A percentile compares a stretch with the other conserved stretches of the same genome.
These are phyloP conservation scores for Rasamsonia emersonii DNA, from an alignment of 2,329 filamentous ascomycete species.

Conservation along the genomic window DNA sequence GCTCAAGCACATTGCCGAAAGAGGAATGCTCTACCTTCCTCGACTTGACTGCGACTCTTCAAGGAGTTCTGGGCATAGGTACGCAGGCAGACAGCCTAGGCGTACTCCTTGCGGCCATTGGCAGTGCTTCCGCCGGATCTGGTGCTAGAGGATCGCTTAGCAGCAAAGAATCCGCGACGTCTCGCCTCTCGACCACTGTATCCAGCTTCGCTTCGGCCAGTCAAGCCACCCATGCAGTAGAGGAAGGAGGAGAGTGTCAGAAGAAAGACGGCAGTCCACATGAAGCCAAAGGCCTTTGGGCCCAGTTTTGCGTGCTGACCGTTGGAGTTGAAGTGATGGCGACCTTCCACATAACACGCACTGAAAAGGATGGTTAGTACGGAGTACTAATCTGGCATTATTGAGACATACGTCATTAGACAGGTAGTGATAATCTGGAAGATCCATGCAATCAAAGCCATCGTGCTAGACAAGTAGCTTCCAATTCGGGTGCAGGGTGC, in stretches of 20 bases:
- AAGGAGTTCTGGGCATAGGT: too few species aligned
- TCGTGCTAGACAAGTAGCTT: conserved; percentile 43
- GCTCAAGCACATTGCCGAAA: too few species aligned
- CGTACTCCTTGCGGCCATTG: conserved; percentile 4
- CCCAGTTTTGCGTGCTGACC: conserved; percentile 45
- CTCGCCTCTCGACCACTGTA: conserved; percentile 29
- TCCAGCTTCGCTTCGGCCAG: conserved; percentile 22
- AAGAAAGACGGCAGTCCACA: conserved; percentile 50
- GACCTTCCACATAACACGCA: conserved; percentile 51
- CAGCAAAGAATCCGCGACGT: conserved; percentile 29
- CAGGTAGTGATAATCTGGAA: conserved; percentile 51
- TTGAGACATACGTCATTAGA: conserved; percentile 51
- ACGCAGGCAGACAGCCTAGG: conserved; percentile 1
- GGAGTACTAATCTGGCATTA: conserved; percentile 1
- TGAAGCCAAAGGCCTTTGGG: conserved; percentile 51
- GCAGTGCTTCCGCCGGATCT: conserved; percentile 8
- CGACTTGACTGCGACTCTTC: not conserved
- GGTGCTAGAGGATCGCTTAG: conserved; percentile 8
- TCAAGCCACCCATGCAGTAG: conserved; percentile 44
- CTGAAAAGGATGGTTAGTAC: conserved; percentile 26
- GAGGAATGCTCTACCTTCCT: too few species aligned
- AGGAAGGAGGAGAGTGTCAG: conserved; percentile 48
- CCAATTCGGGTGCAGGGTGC: conserved; percentile 46
- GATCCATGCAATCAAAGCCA: conserved; percentile 45
- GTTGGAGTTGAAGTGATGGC: conserved; percentile 45